Base-by-base conservation (phyloP, 2,329 filamentous ascomycete genomes). In the Nemania diffusa region DNA sequence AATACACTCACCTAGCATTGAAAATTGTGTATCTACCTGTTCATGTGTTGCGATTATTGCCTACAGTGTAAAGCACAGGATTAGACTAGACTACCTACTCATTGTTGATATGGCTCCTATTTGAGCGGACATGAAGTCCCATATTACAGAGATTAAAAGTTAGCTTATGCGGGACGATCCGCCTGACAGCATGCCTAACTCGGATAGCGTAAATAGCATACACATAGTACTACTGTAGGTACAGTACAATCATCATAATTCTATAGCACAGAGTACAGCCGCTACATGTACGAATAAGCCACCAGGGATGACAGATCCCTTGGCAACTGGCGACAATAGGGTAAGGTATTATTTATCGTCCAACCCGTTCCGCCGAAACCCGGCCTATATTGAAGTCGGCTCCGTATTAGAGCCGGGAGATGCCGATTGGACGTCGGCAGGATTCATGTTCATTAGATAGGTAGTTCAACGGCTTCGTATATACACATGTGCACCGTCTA, bases 371-470 rank as follows among this genome's bases (percentile, higher is more conserved):
- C 44, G 24, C 26, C 55, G 40, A 56, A 56, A 29, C 53, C 37
- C 24, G 17, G 26, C 20, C 20, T 11, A n/a, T 27, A 22, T 42
- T 11, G 11, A 57, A 44, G 37, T 37, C 15, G 20, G n/a, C 57
- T 32, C 29, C 27, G 9, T n/a, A 52, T 56, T 48, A 32, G 5
- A 55, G n/a, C 8, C 8, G n/a, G 24, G 27, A 34, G 20, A 42
- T 56, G 26, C 24, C 40, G 50, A 62, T 62, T 62, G 59, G 59
- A 44, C 24, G 20, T 37, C 20, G 9, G 9, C n/a, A 22, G 5
- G 5, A 20, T 22, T 13, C n/a, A 26, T 27, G 8, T 46, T 20
- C 56, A n/a, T n/a, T n/a, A n/a, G n/a, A n/a, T n/a, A n/a, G n/a
- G n/a, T n/a, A n/a, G n/a, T n/a, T n/a, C n/a, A n/a, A n/a, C n/a